phyloP scores from a whole-genome alignment of 306 rosid species.

The Acmispon strigosus region DNA sequence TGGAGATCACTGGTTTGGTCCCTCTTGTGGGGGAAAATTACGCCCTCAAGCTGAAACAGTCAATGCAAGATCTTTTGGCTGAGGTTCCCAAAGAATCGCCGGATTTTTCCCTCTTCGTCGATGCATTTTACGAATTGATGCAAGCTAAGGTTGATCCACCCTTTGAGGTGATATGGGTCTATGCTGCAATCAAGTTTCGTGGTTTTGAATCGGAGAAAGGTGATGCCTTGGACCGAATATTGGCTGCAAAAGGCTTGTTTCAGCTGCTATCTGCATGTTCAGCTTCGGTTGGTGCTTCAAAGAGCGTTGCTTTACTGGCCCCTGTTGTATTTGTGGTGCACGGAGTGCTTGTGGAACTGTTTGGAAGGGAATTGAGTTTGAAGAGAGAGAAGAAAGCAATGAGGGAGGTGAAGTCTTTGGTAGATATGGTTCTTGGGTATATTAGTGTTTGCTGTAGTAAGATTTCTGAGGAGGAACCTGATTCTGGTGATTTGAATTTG shows the following conservation, averaged over 20 bases:
- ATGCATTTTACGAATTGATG: conserved; percentile 39
- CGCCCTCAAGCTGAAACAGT: conserved; percentile 36
- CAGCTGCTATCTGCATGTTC: conserved; percentile 46
- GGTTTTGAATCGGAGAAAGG: conserved; percentile 24
- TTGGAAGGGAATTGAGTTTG: conserved; percentile 36
- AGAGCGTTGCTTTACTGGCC: conserved; percentile 53
- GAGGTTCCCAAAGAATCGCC: conserved; percentile 35
- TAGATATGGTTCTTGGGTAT: conserved; percentile 53
- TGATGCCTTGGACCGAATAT: conserved; percentile 47
- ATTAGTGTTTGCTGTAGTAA: conserved; percentile 35
- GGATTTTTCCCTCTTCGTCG: conserved; percentile 17
- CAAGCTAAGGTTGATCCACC: conserved; percentile 60
- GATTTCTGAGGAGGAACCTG: conserved; percentile 26
- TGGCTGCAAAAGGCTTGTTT: conserved; percentile 43
- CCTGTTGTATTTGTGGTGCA: conserved; percentile 47
- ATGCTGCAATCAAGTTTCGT: conserved; percentile 45
- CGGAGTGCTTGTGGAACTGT: conserved; percentile 31
- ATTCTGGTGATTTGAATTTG: conserved; percentile 15
- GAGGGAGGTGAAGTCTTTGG: conserved; percentile 51
- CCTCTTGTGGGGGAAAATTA: conserved; percentile 37
- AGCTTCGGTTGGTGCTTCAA: conserved; percentile 36
- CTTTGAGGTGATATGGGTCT: conserved; percentile 70
- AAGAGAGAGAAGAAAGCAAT: conserved; percentile 57
- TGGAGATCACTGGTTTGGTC: conserved; percentile 9
- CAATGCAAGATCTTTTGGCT: conserved; percentile 36